Percentiles rank a stretch among this genome's conserved stretches.
Evolutionary conservation across 1,139 yeast species (phyloP).

Genomic region (Lodderomyces orthopsilosis): DNA sequence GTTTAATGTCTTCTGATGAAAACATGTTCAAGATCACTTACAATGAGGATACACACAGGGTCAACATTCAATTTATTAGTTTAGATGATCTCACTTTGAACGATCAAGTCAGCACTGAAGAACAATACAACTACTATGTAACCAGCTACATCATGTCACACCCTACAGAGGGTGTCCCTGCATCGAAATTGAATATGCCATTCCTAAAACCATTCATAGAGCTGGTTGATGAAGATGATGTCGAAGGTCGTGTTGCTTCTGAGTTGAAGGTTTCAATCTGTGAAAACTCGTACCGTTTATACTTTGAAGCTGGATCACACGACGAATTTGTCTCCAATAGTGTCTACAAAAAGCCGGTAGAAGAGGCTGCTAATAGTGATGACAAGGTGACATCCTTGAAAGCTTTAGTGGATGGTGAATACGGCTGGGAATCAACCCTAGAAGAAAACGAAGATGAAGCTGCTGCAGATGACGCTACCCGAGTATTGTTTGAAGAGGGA

Average conservation of each 20-base stretch:
- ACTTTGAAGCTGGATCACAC: conserved; percentile 77
- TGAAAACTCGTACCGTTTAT: conserved; percentile 73
- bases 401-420: conserved; percentile 29
- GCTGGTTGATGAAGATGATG: conserved; percentile 54
- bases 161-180: conserved; percentile 96
- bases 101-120: conserved; percentile 72
- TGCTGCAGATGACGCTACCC: conserved; percentile 21
- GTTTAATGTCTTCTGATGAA: conserved; percentile 79
- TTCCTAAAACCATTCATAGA: conserved; percentile 64
- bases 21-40: conserved; percentile 86
- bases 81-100: conserved; percentile 83
- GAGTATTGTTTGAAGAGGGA: conserved; percentile 32
- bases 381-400: conserved; percentile 29
- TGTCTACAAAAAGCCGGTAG: conserved; percentile 35
- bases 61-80: conserved; percentile 82
- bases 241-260: conserved; percentile 66
- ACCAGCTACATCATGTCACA: conserved; percentile 92
- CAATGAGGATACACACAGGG: conserved; percentile 50
- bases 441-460: conserved; percentile 19
- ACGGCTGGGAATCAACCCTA: conserved; percentile 39
- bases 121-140: conserved; percentile 86
- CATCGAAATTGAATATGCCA: conserved; percentile 71
- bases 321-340: conserved; percentile 73
- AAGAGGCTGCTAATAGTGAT: conserved; percentile 20
- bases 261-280: conserved; percentile 81